Conservation (phyloP, 83 land plant genomes). For the Diphasiastrum complanatum region DNA sequence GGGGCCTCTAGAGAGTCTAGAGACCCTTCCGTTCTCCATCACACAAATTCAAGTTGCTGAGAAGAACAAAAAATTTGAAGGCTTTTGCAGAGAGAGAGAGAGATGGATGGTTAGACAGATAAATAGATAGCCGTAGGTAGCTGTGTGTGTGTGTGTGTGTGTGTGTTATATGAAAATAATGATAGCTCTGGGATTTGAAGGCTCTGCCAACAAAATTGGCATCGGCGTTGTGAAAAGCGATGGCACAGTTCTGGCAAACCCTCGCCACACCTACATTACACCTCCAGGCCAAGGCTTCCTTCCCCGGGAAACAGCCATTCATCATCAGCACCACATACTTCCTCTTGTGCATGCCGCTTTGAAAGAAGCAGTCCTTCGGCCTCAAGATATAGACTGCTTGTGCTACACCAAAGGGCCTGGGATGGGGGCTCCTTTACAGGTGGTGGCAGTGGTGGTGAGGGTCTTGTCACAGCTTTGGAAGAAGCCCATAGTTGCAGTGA, state of each 20-base stretch:
- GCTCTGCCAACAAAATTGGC: conserved; percentile 95
- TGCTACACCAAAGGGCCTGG: conserved; percentile 98
- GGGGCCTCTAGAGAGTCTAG: too few species aligned
- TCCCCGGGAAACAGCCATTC: conserved; percentile 91
- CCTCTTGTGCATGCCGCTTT: conserved; percentile 66
- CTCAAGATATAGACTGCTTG: conserved; percentile 65
- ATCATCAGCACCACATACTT: conserved; percentile 77
- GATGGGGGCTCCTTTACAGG: conserved; percentile 98
- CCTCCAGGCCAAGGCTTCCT: conserved; percentile 98
- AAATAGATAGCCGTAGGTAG: too few species aligned
- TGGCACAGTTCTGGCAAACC: conserved; percentile 82
- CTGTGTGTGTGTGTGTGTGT: too few species aligned
- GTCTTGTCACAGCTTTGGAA: conserved; percentile 72
- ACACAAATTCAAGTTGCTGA: too few species aligned
- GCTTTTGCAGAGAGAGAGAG: too few species aligned
- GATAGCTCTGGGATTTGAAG: conserved; percentile 83
- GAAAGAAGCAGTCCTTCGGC: conserved; percentile 33
- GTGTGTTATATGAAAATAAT: too few species aligned
- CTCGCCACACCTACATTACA: conserved; percentile 93
- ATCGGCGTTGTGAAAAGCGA: conserved; percentile 72
- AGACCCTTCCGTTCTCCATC: too few species aligned
- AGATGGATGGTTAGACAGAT: too few species aligned
- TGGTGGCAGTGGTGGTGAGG: conserved; percentile 56
- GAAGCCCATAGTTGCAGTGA: conserved; percentile 90
- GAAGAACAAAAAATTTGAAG: too few species aligned